Conservation (phyloP, 495 filamentous ascomycete genomes). For the Podospora sp. region DNA sequence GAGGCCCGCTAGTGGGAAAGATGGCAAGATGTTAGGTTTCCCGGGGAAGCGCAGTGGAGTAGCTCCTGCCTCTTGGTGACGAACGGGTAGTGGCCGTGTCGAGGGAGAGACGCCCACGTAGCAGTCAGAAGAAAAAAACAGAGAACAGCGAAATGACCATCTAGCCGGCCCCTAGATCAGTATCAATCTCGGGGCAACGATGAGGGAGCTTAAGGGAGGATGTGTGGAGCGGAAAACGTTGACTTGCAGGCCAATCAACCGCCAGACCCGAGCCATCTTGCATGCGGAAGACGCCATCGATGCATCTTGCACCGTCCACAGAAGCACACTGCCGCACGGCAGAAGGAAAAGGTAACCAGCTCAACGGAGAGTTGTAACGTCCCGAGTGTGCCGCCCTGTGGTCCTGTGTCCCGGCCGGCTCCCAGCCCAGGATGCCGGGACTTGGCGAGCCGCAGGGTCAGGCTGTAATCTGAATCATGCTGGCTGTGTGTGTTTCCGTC, state of each 20-base stretch:
- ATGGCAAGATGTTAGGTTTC: not conserved
- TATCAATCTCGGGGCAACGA: not conserved
- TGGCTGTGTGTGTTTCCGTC: not conserved
- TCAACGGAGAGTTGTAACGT: slow-evolving; percentile 13
- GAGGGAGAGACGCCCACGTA: slow-evolving; percentile 1
- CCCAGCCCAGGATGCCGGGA: slow-evolving; percentile 3
- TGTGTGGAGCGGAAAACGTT: slow-evolving; percentile 31
- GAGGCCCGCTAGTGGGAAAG: not conserved
- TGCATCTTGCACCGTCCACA: slow-evolving; percentile 26
- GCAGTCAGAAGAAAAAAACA: not conserved
- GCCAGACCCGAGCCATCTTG: slow-evolving; percentile 17
- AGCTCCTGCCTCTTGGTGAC: not conserved
- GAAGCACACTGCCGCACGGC: slow-evolving; percentile 9
- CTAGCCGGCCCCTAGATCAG: not conserved
- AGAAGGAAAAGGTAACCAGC: slow-evolving; percentile 16
- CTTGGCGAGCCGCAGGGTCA: slow-evolving; percentile 2
- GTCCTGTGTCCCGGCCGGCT: not conserved
- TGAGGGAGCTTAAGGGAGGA: not conserved
- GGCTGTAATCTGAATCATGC: slow-evolving; percentile 5
- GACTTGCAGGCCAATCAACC: slow-evolving; percentile 29
- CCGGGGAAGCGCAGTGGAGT: not conserved
- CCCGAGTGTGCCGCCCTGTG: slow-evolving; percentile 12
- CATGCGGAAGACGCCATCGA: slow-evolving; percentile 33
- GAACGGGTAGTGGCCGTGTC: not conserved
- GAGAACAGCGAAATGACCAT: not conserved